Conservation (phyloP, 148 eudicot genomes). For the Agrostemma githago region DNA sequence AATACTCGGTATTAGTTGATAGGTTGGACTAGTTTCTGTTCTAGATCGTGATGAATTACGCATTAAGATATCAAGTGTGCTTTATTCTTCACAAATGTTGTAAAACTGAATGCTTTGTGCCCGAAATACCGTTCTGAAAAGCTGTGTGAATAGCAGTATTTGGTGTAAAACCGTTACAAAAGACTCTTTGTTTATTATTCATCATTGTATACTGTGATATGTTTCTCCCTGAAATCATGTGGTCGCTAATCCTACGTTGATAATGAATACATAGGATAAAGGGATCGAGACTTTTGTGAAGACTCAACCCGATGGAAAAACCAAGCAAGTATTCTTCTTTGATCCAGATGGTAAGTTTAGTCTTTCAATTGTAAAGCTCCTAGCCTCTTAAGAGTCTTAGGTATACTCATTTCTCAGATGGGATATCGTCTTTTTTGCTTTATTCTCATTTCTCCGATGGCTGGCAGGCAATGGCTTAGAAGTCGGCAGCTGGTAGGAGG, state of each 20-base stretch:
- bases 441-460: background rate
- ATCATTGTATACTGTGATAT: background rate
- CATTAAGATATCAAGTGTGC: no score
- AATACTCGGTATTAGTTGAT: no score
- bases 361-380: background rate
- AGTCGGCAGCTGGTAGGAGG: slow-evolving; percentile 39
- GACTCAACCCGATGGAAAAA: slow-evolving; percentile 67
- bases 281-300: slow-evolving; percentile 66
- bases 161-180: background rate
- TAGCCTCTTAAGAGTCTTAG: no score
- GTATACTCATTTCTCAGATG: background rate
- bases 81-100: no score
- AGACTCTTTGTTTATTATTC: background rate
- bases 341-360: slow-evolving; percentile 72
- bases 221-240: background rate
- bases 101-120: background rate
- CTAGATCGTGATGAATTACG: no score
- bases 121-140: background rate
- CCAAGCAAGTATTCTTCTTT: slow-evolving; percentile 87
- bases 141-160: background rate
- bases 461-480: slow-evolving; percentile 86
- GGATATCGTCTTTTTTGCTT: background rate
- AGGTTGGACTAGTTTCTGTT: no score
- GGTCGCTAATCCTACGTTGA: background rate
- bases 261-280: slow-evolving; percentile 47